Percentiles rank a stretch among this genome's conserved stretches.
phyloP scores from a whole-genome alignment of 2,329 filamentous ascomycete species.

The Cercospora sp. region DNA sequence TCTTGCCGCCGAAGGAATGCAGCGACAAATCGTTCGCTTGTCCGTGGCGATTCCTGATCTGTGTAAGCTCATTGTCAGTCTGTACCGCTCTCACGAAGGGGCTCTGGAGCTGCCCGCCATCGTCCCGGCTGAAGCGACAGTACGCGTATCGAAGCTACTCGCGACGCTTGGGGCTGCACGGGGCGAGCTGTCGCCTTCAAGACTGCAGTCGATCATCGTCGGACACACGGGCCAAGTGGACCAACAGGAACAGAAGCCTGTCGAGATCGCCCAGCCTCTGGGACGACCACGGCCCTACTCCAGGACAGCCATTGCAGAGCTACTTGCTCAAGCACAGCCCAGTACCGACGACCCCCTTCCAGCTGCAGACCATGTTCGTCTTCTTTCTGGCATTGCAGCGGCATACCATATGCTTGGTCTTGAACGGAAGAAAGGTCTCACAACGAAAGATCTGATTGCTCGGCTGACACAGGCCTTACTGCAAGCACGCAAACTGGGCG shows the following conservation, averaged over 20 bases:
- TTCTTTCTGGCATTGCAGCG: slow-evolving; percentile 83
- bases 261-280: not conserved
- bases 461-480: slow-evolving; percentile 81
- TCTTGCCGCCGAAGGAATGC: slow-evolving; percentile 27
- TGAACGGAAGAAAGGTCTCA: slow-evolving; percentile 85
- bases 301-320: slow-evolving; percentile 25
- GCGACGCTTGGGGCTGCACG: slow-evolving; percentile 65
- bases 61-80: slow-evolving; percentile 69
- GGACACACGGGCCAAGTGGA: not conserved
- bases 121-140: slow-evolving; percentile 69
- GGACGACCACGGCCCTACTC: slow-evolving; percentile 16
- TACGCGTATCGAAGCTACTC: slow-evolving; percentile 71
- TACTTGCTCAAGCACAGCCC: slow-evolving; percentile 31
- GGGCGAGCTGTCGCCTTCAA: slow-evolving; percentile 55
- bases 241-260: not conserved
- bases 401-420: slow-evolving; percentile 78
- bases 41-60: slow-evolving; percentile 68
- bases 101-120: slow-evolving; percentile 67
- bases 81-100: slow-evolving; percentile 66
- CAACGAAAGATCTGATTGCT: slow-evolving; percentile 80
- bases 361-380: slow-evolving; percentile 56
- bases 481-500: slow-evolving; percentile 86
- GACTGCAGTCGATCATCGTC: slow-evolving; percentile 15
- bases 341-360: slow-evolving; percentile 35
- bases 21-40: slow-evolving; percentile 48